phyloP scores from a whole-genome alignment of 2,329 filamentous ascomycete genomes.

The Penicillium sp. region DNA sequence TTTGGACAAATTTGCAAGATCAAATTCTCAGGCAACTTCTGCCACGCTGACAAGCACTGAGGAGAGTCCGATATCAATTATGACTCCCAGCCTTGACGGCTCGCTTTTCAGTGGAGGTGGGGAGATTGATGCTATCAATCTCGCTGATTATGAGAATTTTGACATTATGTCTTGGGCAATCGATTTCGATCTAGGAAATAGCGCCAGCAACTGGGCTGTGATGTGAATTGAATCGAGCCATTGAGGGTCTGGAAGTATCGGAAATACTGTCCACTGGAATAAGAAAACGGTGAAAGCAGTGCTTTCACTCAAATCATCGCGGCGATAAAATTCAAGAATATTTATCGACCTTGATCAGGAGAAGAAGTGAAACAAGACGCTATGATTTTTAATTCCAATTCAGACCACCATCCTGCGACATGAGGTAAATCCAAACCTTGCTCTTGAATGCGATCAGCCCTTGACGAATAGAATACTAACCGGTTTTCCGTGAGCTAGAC shows the following conservation, averaged over 20 bases:
- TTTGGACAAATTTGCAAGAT: conserved; percentile 5
- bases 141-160: conserved; percentile 10
- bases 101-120: neutral
- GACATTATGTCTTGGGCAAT: conserved; percentile 12
- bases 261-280: too few species aligned
- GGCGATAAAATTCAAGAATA: too few species aligned
- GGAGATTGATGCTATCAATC: neutral
- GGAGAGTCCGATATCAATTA: neutral
- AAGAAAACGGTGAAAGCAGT: too few species aligned
- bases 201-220: neutral
- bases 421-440: neutral
- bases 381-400: too few species aligned
- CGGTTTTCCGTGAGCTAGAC: neutral
- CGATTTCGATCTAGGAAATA: conserved; percentile 7
- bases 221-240: neutral
- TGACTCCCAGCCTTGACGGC: neutral
- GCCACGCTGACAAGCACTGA: neutral
- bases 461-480: too few species aligned
- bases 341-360: too few species aligned
- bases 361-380: too few species aligned
- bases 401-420: too few species aligned
- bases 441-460: neutral
- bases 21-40: neutral
- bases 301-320: too few species aligned
- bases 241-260: neutral